Evolutionary conservation across 169 alveolate genomes (phyloP), one percentile per base, ranked within the genome.

Genomic region (Babesia sp.): DNA sequence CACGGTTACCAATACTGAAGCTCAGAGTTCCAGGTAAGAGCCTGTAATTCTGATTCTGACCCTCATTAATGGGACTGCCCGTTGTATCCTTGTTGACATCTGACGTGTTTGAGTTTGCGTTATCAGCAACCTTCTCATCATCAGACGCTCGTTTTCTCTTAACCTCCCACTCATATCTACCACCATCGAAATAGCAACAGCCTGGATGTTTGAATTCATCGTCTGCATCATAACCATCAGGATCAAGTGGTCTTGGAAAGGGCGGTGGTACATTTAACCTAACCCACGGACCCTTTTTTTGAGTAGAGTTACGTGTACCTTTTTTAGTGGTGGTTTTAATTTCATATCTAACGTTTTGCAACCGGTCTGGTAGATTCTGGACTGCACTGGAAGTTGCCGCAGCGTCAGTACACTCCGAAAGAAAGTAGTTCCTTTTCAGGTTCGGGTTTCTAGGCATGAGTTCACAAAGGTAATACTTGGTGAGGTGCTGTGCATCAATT

Each of bases 121-220:
- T 29, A 50, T 20, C 29, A 22, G 53, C 24, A 29, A 36, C 37
- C 14, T 22, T 16, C 31, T 16, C 37, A 3, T 28, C 59, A 26
- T 2, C 44, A 14, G 36, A 20, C n/a, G 28, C 24, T 18, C 3
- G 3, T 34, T 37, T 1, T 18, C 67, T 26, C 75, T 60, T 57
- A 42, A 70, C 31, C 41, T 79, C 87, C 87, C 87, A 79, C 26
- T 79, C 87, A 60, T 69, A 79, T 39, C 87, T 5, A 22, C 87
- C 87, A 11, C 87, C 87, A 39, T 79, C 87, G 66, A 79, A 79
- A 22, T 51, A 59, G 34, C 87, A 79, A 44, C 87, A 79, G 44
- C 31, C 26, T 16, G 61, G 64, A 36, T 64, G 26, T 37, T 12
- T 64, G 37, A 64, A 64, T 22, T 64, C 74, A 18, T 29, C 74